Percentiles rank a stretch among this genome's conserved stretches.
phyloP scores from a whole-genome alignment of 257 asterid species.

The Henckelia pumila region DNA sequence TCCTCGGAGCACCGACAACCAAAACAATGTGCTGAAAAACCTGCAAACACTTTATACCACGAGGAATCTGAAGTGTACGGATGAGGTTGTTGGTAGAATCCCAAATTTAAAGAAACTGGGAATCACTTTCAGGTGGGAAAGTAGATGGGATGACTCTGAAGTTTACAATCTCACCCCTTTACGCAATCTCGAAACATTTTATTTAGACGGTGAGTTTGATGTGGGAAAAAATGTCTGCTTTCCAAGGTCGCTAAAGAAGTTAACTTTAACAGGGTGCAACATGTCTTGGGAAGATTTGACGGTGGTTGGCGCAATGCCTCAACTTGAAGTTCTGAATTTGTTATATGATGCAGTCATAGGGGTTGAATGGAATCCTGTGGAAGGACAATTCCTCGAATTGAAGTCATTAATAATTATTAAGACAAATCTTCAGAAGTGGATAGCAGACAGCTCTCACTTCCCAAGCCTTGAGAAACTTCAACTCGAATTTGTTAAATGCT shows the following conservation, averaged over 20 bases:
- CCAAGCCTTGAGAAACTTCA: too few relatives aligned
- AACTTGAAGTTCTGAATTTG: slow-evolving; percentile 29
- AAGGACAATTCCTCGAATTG: slow-evolving; percentile 16
- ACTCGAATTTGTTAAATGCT: too few relatives aligned
- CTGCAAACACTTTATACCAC: slow-evolving; percentile 4
- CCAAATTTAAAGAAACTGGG: slow-evolving; percentile 10
- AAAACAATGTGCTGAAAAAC: neutral
- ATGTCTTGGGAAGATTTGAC: too few relatives aligned
- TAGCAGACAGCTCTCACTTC: too few relatives aligned
- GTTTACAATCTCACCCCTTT: neutral
- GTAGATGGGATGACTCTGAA: neutral
- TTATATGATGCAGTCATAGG: neutral
- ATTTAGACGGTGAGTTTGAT: too few relatives aligned
- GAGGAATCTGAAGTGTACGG: neutral
- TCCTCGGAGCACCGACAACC: too few relatives aligned
- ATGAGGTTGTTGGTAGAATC: neutral
- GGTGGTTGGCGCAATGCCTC: slow-evolving; percentile 20
- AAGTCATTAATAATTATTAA: slow-evolving; percentile 8
- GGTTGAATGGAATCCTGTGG: slow-evolving; percentile 18
- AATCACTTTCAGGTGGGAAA: neutral
- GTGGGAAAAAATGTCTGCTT: neutral
- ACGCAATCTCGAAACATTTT: slow-evolving; percentile 15
- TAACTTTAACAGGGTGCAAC: slow-evolving; percentile 1
- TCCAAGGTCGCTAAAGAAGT: slow-evolving; percentile 19
- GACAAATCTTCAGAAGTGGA: slow-evolving; percentile 19